Base-by-base conservation (phyloP, 192 early-diverging fungal genomes). In the Helicostylum pulchrum region DNA sequence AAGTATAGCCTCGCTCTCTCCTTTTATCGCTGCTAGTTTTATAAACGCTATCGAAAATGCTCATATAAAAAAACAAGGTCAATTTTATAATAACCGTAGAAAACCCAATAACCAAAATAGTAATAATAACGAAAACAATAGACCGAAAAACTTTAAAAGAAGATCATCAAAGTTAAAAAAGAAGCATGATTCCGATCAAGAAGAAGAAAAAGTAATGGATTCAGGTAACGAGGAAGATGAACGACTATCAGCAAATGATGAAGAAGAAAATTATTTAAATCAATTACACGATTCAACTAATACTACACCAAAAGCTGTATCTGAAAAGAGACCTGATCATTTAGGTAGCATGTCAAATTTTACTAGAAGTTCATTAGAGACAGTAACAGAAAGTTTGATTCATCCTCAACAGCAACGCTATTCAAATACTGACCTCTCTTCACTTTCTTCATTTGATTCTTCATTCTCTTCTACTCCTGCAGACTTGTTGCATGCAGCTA, bases 11-110 rank as follows among this genome's bases (percentile, higher is more conserved):
- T 65, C 71, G 1, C 53, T 85, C 0, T 62, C 68, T 17, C 80
- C 83, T 12, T 85, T 80, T 51, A 57, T 85, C 45, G 77, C 83
- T 5, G 73, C 71, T 21, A 76, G 66, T 58, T 44, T 79, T 0
- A 61, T 74, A 1, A 70, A 64, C n/a, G 65, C 65, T 19, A 54
- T 68, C 3, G 55, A 61, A 9, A 66, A 65, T 31, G 34, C 55
- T 20, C 44, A 45, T 15, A 60, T 68, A 8, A 14, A 20, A 50
- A 62, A 48, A 51, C 62, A 68, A 43, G 30, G 39, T 1, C 53
- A 61, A 31, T 45, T 65, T 21, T 51, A 67, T 46, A 57, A 47
- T 7, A 31, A 46, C 31, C 19, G 57, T 39, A 44, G 14, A 23
- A 59, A 23, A 30, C 31, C 15, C 43, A 65, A n/a, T 43, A 21